A percentile compares a stretch with the other conserved stretches of the same genome.
These are phyloP conservation scores for Ceratopteris richardii DNA, from an alignment of 75 land plant species.

Conservation along the genomic window DNA sequence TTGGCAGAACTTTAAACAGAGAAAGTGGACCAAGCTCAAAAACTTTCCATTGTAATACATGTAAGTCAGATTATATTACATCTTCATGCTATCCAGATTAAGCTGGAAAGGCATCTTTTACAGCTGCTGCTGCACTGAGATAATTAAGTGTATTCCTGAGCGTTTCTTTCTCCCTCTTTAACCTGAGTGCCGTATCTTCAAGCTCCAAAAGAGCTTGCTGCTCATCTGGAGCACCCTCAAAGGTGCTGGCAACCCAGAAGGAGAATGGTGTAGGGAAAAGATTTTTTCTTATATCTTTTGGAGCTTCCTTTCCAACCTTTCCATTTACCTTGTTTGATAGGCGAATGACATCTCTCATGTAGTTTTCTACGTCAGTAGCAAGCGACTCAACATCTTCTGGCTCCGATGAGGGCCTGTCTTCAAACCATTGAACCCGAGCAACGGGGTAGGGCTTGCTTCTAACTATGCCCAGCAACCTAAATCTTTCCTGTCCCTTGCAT, in stretches of 20 bases:
- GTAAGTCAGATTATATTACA: too few relatives aligned
- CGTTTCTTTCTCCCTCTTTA: slow-evolving; percentile 91
- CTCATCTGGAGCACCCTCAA: slow-evolving; percentile 89
- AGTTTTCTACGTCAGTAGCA: slow-evolving; percentile 73
- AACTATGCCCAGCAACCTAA: slow-evolving; percentile 50
- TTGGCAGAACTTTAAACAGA: too few relatives aligned
- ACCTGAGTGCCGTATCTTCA: slow-evolving; percentile 75
- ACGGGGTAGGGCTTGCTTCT: slow-evolving; percentile 80
- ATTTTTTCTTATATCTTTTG: too few relatives aligned
- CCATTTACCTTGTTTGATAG: slow-evolving; percentile 70
- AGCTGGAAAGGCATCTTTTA: slow-evolving; percentile 68
- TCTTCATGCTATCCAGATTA: too few relatives aligned
- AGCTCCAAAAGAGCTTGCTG: slow-evolving; percentile 95
- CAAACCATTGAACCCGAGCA: slow-evolving; percentile 81
- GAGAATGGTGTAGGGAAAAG: slow-evolving; percentile 96
- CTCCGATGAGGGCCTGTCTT: slow-evolving; percentile 66
- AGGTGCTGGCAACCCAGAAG: slow-evolving; percentile 89
- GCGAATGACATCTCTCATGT: slow-evolving; percentile 91
- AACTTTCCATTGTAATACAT: too few relatives aligned
- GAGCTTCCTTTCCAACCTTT: slow-evolving; percentile 38
- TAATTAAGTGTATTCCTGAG: too few relatives aligned
- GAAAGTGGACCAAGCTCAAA: too few relatives aligned
- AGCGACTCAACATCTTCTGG: slow-evolving; percentile 60
- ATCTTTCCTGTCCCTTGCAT: slow-evolving; percentile 95
- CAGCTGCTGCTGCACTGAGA: slow-evolving; percentile 87